A percentile compares a stretch with the other conserved stretches of the same genome.
Evolutionary conservation across 768 basidiomycete genomes (phyloP).

Genomic region (Leccinellum rugosiceps): DNA sequence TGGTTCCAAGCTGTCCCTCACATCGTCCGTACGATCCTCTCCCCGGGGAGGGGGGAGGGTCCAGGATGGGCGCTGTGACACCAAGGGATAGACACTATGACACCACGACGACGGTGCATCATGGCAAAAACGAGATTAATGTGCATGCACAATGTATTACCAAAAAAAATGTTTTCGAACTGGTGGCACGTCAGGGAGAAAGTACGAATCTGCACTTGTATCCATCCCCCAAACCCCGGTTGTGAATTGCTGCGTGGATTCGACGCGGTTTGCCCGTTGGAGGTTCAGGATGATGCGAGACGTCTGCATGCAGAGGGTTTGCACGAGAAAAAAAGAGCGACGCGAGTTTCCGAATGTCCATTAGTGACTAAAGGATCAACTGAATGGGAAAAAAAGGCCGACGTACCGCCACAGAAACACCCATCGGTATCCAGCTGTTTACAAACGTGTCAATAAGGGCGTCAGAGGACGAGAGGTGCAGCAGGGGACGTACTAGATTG

Average conservation of each 20-base stretch:
- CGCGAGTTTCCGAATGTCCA: not conserved
- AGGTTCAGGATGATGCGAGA: not conserved
- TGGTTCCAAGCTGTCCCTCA: not conserved
- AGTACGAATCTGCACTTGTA: conserved; percentile 13
- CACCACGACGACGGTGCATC: not conserved
- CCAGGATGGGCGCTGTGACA: not conserved
- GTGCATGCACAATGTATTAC: not conserved
- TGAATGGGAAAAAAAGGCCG: not conserved
- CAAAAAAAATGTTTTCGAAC: not conserved
- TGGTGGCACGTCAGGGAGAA: conserved; percentile 2
- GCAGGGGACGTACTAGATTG: conserved; percentile 13
- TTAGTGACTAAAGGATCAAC: not conserved
- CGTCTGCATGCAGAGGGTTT: not conserved
- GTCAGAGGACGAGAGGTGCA: not conserved
- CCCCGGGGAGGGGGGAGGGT: too few species aligned
- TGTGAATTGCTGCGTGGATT: not conserved
- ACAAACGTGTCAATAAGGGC: not conserved
- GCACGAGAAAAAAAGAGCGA: not conserved
- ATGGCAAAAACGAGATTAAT: not conserved
- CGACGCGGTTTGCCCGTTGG: not conserved
- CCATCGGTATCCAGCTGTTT: conserved; percentile 22
- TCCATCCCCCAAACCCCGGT: conserved; percentile 4
- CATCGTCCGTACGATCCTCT: too few species aligned
- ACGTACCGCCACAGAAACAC: conserved; percentile 18
- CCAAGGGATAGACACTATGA: not conserved